Base-by-base conservation (phyloP, 192 early-diverging fungal species). In the Dissophora ornata region DNA sequence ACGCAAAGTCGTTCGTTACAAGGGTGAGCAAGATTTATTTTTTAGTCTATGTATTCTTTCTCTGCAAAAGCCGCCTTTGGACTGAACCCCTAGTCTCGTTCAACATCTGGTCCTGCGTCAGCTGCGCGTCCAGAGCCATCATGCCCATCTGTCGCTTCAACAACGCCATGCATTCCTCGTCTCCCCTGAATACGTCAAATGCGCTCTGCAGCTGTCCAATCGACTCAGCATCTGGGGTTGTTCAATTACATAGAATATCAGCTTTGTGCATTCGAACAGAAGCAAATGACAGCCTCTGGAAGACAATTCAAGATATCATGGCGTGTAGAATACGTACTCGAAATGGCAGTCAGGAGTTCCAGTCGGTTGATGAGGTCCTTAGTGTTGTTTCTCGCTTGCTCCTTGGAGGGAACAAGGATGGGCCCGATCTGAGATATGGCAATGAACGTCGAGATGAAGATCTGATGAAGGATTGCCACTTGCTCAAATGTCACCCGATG, bases 351-450 rank as follows among this genome's bases (percentile, higher is more conserved):
- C 9, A 84, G 49, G n/a, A 80, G 38, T 41, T 84, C 77, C 11
- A 84, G 44, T 9, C 66, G 45, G 11, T 70, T 25, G 16, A 79
- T 40, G 7, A 58, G 18, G 2, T 66, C 79, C 45, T 77, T 69
- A 41, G 57, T 49, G 42, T 58, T 79, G 24, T 62, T 67, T 28
- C 60, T 58, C 24, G 59, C 59, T 16, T 71, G 62, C 38, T 78
- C 64, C 13, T 80, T 70, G 5, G 65, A 67, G 8, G 80, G 83
- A 26, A 80, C 81, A 10, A 81, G 36, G n/a, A 84, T 68, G 1
- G 83, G 83, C 13, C 83, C 83, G 46, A 84, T 74, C 47, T 84
- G 83, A 4, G 74, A 80, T 11, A 84, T 59, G 22, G 77, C 83
- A 15, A 84, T 79, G 53, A 81, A 84, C 3, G 62, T 77, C n/a